Evolutionary conservation across 805 yeast species (phyloP).

Genomic region (Middelhovenomyces tepae): DNA sequence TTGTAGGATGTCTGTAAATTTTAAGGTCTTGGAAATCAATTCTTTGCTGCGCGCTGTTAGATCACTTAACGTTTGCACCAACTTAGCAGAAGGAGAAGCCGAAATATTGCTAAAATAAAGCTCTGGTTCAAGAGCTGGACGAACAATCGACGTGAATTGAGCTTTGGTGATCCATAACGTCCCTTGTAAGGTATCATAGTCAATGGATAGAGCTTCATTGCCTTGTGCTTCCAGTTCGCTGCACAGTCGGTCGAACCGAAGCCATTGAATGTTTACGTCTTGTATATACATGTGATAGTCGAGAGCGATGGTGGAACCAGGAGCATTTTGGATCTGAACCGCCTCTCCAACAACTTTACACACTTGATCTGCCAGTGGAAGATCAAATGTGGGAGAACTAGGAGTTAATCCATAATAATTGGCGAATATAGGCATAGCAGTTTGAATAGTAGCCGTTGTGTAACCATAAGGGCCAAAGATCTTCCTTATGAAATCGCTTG

Average conservation of each 20-base stretch:
- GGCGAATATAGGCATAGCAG: constrained; percentile 46
- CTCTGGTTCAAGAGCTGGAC: constrained; percentile 30
- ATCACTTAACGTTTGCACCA: constrained; percentile 17
- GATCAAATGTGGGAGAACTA: constrained; percentile 17
- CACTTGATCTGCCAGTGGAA: constrained; percentile 30
- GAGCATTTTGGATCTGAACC: constrained; percentile 15
- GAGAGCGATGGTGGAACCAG: constrained; percentile 6
- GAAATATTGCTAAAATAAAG: constrained; percentile 25
- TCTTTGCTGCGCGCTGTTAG: constrained; percentile 21
- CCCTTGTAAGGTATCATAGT: constrained; percentile 28
- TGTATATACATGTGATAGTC: constrained; percentile 30
- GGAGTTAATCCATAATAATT: constrained; percentile 32
- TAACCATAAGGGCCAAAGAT: constrained; percentile 45
- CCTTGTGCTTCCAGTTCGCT: constrained; percentile 56
- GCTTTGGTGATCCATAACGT: constrained; percentile 30
- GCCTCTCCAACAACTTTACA: constrained; percentile 26
- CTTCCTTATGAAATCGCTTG: constrained; percentile 30
- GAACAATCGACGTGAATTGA: constrained; percentile 28
- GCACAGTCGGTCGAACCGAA: constrained; percentile 61
- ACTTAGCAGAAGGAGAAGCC: constrained; percentile 23
- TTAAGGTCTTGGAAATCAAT: constrained; percentile 19
- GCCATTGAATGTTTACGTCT: constrained; percentile 48
- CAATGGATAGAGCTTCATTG: constrained; percentile 50
- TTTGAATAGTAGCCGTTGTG: constrained; percentile 38
- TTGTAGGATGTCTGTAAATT: constrained; percentile 28